phyloP scores from a whole-genome alignment of 768 basidiomycete species.

The Termitomyces titanicus region DNA sequence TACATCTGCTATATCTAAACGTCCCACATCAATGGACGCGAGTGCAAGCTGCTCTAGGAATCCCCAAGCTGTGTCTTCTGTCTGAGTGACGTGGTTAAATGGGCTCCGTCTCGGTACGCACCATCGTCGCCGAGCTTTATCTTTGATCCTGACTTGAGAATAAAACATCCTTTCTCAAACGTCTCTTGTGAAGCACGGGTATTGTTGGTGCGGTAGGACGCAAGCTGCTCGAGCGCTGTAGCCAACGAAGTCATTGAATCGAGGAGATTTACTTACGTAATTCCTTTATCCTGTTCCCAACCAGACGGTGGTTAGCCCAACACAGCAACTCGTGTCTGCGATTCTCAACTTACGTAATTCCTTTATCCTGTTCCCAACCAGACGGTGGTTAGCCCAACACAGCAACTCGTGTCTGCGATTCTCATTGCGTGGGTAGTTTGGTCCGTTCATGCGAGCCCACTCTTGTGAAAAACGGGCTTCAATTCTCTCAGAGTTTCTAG shows the following conservation, averaged over 20 bases:
- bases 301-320: no score
- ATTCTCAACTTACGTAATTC: no score
- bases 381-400: no score
- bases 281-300: no score
- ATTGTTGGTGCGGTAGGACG: conserved; percentile 50
- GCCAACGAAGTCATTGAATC: conserved; percentile 30
- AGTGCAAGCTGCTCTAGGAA: conserved; percentile 78
- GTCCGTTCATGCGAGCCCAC: no score
- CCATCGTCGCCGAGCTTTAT: conserved; percentile 55
- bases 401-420: not conserved
- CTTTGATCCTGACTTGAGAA: conserved; percentile 46
- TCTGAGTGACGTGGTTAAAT: conserved; percentile 2
- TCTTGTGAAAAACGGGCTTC: not conserved
- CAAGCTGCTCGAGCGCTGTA: conserved; percentile 47
- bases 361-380: no score
- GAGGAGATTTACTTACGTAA: conserved; percentile 11
- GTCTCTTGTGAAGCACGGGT: conserved; percentile 55
- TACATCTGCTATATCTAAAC: conserved; percentile 74
- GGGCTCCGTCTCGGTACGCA: conserved; percentile 19
- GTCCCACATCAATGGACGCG: conserved; percentile 74
- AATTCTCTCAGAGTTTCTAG: not conserved
- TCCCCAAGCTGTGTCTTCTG: conserved; percentile 55
- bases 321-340: no score
- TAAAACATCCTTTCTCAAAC: conserved; percentile 46
- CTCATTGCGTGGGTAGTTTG: not conserved